Conservation (phyloP, 805 yeast species). For the Kockiozyma suomiensis region DNA sequence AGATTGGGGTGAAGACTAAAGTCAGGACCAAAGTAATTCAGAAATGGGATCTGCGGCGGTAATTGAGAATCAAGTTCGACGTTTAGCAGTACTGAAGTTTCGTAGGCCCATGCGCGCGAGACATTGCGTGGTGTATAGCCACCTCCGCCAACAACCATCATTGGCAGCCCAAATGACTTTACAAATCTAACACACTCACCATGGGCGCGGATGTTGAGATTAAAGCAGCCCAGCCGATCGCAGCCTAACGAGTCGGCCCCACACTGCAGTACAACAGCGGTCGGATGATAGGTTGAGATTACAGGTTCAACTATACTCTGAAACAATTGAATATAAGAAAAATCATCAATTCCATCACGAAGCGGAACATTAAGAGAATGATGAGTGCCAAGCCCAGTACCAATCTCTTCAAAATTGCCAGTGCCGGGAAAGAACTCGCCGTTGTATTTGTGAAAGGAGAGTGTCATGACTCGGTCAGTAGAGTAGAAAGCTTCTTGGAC, state of each 20-base stretch:
- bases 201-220: conserved; percentile 90
- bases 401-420: conserved; percentile 81
- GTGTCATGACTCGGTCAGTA: conserved; percentile 88
- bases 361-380: conserved; percentile 84
- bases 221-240: conserved; percentile 94
- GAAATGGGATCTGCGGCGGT: conserved; percentile 74
- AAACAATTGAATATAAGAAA: conserved; percentile 58
- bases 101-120: conserved; percentile 92
- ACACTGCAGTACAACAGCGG: conserved; percentile 95
- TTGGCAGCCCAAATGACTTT: conserved; percentile 80
- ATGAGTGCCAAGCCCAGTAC: conserved; percentile 78
- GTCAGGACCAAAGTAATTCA: conserved; percentile 88
- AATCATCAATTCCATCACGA: conserved; percentile 93
- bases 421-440: conserved; percentile 95
- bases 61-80: conserved; percentile 73
- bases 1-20: conserved; percentile 81
- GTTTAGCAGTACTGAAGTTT: conserved; percentile 83
- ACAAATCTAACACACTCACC: conserved; percentile 93
- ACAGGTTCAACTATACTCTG: conserved; percentile 88
- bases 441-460: conserved; percentile 83
- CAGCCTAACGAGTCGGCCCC: conserved; percentile 98
- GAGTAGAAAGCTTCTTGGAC: conserved; percentile 93
- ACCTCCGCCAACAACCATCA: conserved; percentile 96
- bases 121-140: conserved; percentile 98
- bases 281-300: conserved; percentile 84